These are phyloP conservation scores for Cordyceps cicadae DNA, from an alignment of 2,329 filamentous ascomycete species.

Conservation along the genomic window DNA sequence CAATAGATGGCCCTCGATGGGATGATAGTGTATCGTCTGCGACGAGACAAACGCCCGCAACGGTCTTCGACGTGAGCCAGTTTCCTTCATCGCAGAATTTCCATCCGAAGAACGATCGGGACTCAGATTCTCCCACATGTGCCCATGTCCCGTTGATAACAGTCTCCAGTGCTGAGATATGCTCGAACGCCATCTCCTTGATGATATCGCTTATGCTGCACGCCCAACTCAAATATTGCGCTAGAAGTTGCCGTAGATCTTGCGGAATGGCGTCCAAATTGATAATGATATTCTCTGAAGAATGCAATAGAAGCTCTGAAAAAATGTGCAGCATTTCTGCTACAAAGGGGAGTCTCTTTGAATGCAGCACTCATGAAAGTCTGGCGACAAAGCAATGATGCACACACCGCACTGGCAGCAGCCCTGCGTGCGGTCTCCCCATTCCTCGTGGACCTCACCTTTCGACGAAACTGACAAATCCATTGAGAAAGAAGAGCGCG, in stretches of 20 bases:
- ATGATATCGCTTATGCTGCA: no score
- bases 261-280: constrained; percentile 13
- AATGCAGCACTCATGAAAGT: no score
- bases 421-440: constrained; percentile 25
- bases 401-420: constrained; percentile 39
- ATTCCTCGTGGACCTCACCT: constrained; percentile 33
- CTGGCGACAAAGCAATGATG: constrained; percentile 46
- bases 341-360: no score
- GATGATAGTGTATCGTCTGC: constrained; percentile 26
- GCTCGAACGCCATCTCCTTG: no score
- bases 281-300: constrained; percentile 20
- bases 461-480: constrained; percentile 37
- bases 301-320: constrained; percentile 20
- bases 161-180: not conserved
- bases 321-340: constrained; percentile 15
- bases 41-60: not conserved
- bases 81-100: not conserved
- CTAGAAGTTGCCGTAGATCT: constrained; percentile 13
- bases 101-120: not conserved
- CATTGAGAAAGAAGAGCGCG: constrained; percentile 37
- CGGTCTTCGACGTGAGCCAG: not conserved
- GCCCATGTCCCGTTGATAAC: constrained; percentile 2
- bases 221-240: constrained; percentile 16
- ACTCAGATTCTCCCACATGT: not conserved
- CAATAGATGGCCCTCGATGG: constrained; percentile 24